phyloP scores from a whole-genome alignment of 805 yeast species.

The Sugiyamaella boreocaroliniensis region DNA sequence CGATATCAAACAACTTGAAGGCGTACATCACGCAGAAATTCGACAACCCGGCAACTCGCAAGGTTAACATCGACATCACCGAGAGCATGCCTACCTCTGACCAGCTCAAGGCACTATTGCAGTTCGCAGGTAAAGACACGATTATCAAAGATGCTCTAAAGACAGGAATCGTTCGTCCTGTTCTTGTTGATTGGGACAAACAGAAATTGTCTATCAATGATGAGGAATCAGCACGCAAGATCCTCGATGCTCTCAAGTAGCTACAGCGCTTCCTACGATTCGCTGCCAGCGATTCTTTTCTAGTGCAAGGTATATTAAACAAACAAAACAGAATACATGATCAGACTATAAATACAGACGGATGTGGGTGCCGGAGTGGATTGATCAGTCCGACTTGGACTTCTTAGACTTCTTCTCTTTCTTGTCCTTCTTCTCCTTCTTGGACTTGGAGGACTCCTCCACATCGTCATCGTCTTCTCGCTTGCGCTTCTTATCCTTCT shows the following conservation, averaged over 20 bases:
- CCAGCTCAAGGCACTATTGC: conserved; percentile 20
- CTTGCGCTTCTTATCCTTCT: conserved; percentile 26
- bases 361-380: neutral
- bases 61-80: conserved; percentile 28
- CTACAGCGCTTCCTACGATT: too few relatives aligned
- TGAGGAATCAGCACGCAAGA: conserved; percentile 37
- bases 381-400: conserved; percentile 9
- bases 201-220: conserved; percentile 46
- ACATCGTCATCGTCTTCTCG: conserved; percentile 41
- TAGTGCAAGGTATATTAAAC: neutral
- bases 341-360: conserved; percentile 15
- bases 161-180: conserved; percentile 35
- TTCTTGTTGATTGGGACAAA: conserved; percentile 59
- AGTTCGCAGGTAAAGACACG: conserved; percentile 10
- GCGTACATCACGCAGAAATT: conserved; percentile 14
- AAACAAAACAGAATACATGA: conserved; percentile 4
- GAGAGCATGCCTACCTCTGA: conserved; percentile 28
- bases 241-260: conserved; percentile 30
- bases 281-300: neutral
- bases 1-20: conserved; percentile 17
- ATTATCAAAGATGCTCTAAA: conserved; percentile 7
- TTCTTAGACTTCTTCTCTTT: conserved; percentile 21
- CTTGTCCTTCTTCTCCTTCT: conserved; percentile 41
- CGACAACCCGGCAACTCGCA: conserved; percentile 17
- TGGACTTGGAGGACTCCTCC: conserved; percentile 39